Evolutionary conservation across 139 green algal species (phyloP), one percentile per base, ranked within the genome.

Genomic region (Volvox africanus): DNA sequence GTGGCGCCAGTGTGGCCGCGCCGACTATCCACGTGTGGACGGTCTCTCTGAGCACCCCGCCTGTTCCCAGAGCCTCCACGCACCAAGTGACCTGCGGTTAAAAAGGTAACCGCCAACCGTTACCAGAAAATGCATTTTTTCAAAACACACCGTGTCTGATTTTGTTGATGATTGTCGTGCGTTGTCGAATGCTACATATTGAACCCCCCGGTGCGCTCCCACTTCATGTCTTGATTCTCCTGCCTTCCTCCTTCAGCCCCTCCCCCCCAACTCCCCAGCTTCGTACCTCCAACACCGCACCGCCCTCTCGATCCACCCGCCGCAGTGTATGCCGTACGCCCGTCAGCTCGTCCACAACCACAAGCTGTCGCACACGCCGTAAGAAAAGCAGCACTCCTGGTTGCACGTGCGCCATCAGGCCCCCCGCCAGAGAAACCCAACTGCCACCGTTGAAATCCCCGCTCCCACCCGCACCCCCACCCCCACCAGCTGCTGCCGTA

Each of bases 351-450:
- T 92, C 89, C 16, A 76, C 20, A 75, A 92, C 36, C 55, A 75
- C 62, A 32, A 93, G 78, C 50, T 65, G 35, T 50, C 71, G 61
- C 28, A 92, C 13, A 6, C 92, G 83, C 21, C 88, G 83, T 32
- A 93, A 82, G 88, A 89, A 91, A 13, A 91, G 83, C 78, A 92
- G 37, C 84, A 94, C 77, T 1, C n/a, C 67, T 18, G 91, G 87
- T 33, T 33, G 36, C 16, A 92, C 61, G 69, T 82, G 50, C 26
- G 19, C 71, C 91, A 82, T n/a, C 87, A 90, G 21, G 16, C 76
- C 87, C n/a, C 65, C 67, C 22, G 84, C 84, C 84, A 89, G 69
- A 26, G 37, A 21, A 12, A 1, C 2, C 84, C 84, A 89, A 28
- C 16, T 30, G 61, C 50, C 62, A 0, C 21, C 55, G 61, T 9